A percentile compares a stretch with the other conserved stretches of the same genome.
phyloP scores from a whole-genome alignment of 2,329 filamentous ascomycete species.

The Fusarium virguliforme region DNA sequence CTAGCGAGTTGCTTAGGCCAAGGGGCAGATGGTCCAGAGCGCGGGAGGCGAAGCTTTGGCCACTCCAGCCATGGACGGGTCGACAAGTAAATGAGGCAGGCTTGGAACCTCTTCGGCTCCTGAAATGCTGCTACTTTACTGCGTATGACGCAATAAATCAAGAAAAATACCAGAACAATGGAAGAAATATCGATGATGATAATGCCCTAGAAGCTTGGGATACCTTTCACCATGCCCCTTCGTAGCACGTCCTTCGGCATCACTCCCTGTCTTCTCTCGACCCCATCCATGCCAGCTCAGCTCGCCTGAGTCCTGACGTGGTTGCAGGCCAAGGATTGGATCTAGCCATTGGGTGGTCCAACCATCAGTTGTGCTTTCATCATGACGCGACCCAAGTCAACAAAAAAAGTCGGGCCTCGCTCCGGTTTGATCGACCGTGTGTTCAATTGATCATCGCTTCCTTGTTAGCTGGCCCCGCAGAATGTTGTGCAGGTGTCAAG shows the following conservation, averaged over 20 bases:
- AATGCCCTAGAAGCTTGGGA: neutral
- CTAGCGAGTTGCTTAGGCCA: conserved; percentile 40
- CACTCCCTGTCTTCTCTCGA: neutral
- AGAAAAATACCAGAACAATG: neutral
- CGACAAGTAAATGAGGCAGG: conserved; percentile 3
- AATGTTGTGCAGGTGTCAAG: conserved; percentile 37
- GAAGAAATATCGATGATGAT: neutral
- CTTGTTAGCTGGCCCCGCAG: conserved; percentile 31
- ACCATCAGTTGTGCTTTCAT: conserved; percentile 35
- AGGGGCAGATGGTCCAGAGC: conserved; percentile 40
- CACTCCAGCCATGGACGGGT: neutral
- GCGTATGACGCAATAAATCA: neutral
- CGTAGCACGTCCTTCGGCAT: no score
- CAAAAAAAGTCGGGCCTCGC: conserved; percentile 5
- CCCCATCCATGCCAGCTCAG: conserved; percentile 22
- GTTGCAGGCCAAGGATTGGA: conserved; percentile 35
- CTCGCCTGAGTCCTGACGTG: conserved; percentile 30
- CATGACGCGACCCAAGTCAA: conserved; percentile 33
- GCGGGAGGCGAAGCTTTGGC: conserved; percentile 12
- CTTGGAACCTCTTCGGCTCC: neutral
- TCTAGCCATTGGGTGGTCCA: conserved; percentile 29
- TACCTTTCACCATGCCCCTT: no score
- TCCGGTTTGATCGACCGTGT: conserved; percentile 6
- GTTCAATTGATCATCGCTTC: conserved; percentile 22
- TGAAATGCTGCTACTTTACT: neutral